Evolutionary conservation across 2,329 filamentous ascomycete species (phyloP).

Genomic region (Cryphonectria nitschkei): DNA sequence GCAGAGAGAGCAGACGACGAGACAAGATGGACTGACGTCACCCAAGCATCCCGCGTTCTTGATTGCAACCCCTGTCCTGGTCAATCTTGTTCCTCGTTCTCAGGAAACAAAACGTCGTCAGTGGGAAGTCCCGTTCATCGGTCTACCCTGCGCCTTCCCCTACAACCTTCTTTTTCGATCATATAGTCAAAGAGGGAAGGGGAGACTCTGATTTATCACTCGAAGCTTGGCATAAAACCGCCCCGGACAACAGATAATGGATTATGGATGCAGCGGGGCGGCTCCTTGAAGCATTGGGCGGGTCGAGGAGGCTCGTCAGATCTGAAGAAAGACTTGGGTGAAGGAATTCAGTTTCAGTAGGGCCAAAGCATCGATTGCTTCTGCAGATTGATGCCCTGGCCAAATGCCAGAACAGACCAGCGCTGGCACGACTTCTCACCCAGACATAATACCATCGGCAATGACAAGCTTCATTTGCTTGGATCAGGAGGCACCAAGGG

Average conservation of each 20-base stretch:
- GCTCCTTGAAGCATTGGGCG: not conserved
- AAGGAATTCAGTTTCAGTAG: not conserved
- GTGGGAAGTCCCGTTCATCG: not conserved
- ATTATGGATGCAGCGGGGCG: not conserved
- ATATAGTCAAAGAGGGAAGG: not conserved
- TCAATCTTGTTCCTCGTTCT: not conserved
- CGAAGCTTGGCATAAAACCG: not conserved
- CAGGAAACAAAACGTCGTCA: constrained; percentile 1
- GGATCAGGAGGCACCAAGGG: no score
- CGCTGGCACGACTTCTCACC: no score
- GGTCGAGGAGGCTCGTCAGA: not conserved
- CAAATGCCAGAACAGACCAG: no score
- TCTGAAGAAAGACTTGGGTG: not conserved
- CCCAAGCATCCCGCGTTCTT: not conserved
- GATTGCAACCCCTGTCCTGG: constrained; percentile 1
- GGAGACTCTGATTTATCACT: not conserved
- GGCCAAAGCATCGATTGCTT: not conserved
- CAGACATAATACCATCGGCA: no score
- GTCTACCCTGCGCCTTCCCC: not conserved
- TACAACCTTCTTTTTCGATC: not conserved
- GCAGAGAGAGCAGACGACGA: not conserved
- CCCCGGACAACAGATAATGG: not conserved
- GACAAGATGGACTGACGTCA: not conserved
- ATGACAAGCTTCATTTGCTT: no score
- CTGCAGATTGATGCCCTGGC: not conserved